Conservation (phyloP, 495 filamentous ascomycete species). For the Umbilicaria muhlenbergii region DNA sequence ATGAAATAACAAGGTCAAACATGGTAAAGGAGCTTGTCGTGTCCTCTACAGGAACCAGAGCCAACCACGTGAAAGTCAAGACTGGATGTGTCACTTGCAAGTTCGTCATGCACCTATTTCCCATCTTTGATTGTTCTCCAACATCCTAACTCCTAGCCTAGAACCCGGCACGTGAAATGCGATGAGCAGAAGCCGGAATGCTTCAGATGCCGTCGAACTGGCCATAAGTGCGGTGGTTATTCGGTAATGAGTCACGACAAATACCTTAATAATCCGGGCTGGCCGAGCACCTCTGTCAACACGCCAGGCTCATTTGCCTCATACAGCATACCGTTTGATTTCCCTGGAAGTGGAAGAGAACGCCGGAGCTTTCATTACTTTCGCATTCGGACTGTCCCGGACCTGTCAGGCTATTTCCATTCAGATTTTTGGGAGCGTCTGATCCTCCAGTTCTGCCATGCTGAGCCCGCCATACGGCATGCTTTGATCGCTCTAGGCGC, state of each 20-base stretch:
- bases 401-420: conserved; percentile 46
- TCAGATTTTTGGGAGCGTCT: conserved; percentile 43
- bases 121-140: neutral
- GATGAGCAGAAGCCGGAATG: conserved; percentile 37
- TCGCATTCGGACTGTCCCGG: conserved; percentile 35
- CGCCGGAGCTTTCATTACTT: conserved; percentile 45
- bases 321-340: conserved; percentile 1
- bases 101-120: conserved; percentile 9
- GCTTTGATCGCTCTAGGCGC: conserved; percentile 49
- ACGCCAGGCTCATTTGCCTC: neutral
- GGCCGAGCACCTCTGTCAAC: conserved; percentile 1
- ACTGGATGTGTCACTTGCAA: conserved; percentile 34
- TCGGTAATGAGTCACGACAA: neutral
- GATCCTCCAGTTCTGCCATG: conserved; percentile 42
- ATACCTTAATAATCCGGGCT: conserved; percentile 1
- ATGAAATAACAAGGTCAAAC: too few species aligned
- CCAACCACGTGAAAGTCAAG: conserved; percentile 22
- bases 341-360: conserved; percentile 18
- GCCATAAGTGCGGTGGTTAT: conserved; percentile 30
- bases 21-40: too few species aligned
- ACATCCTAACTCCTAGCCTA: neutral
- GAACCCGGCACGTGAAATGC: conserved; percentile 38
- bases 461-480: conserved; percentile 46
- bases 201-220: conserved; percentile 30
- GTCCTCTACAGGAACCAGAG: neutral